A percentile compares a stretch with the other conserved stretches of the same genome.
Evolutionary conservation across 2,329 filamentous ascomycete genomes (phyloP).

Genomic region (Teratosphaeria pseudoeucalypti): DNA sequence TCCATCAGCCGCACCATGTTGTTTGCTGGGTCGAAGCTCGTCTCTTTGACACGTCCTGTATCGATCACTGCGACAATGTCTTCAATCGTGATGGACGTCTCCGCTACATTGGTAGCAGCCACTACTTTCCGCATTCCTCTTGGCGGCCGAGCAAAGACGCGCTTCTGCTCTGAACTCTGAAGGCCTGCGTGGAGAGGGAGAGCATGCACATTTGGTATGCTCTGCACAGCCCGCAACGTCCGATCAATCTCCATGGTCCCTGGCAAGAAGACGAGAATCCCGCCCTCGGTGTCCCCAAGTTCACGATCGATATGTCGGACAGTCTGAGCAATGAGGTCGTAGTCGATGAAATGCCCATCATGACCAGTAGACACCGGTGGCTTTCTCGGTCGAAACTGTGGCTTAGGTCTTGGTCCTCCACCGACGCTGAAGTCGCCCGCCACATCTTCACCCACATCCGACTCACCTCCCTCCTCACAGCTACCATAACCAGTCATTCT

Average conservation of each 20-base stretch:
- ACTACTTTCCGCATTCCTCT: constrained; percentile 81
- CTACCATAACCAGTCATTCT: constrained; percentile 60
- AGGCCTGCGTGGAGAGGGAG: constrained; percentile 88
- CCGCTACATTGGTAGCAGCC: constrained; percentile 90
- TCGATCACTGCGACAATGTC: constrained; percentile 95
- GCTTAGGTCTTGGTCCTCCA: constrained; percentile 2
- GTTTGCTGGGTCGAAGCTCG: constrained; percentile 79
- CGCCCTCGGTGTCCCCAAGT: constrained; percentile 63
- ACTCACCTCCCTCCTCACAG: constrained; percentile 33
- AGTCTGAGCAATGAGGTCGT: constrained; percentile 70
- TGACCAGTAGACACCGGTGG: constrained; percentile 2
- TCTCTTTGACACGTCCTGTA: constrained; percentile 91
- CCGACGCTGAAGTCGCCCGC: constrained; percentile 31
- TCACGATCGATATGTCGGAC: constrained; percentile 73
- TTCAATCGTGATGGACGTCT: constrained; percentile 97
- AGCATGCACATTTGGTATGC: constrained; percentile 59
- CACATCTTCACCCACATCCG: constrained; percentile 26
- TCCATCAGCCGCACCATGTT: constrained; percentile 94
- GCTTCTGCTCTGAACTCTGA: constrained; percentile 75
- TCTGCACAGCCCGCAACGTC: constrained; percentile 57
- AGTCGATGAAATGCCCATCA: constrained; percentile 55
- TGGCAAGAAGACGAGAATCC: constrained; percentile 90
- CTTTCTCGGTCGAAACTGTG: constrained; percentile 9
- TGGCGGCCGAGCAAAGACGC: constrained; percentile 70
- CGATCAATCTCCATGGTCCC: constrained; percentile 86